Conservation (phyloP, 2,329 filamentous ascomycete genomes). For the Ophiostoma ips region DNA sequence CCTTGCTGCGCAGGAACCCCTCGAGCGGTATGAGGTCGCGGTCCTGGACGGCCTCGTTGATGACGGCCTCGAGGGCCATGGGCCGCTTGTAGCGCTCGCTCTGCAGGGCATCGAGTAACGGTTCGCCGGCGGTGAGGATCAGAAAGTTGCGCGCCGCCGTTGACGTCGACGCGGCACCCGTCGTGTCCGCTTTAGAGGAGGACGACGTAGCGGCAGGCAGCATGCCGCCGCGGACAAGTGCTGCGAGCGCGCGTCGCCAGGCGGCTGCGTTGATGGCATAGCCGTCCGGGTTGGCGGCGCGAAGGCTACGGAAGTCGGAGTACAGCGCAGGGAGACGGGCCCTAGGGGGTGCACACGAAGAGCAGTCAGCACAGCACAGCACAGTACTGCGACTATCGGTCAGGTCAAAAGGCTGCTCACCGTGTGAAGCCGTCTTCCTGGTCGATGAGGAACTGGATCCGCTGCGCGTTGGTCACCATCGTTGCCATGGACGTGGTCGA, state of each 20-base stretch:
- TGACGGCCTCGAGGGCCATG: slow-evolving; percentile 62
- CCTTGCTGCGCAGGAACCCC: slow-evolving; percentile 49
- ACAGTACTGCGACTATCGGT: not conserved
- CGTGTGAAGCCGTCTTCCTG: slow-evolving; percentile 13
- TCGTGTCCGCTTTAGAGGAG: slow-evolving; percentile 1
- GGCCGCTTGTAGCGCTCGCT: slow-evolving; percentile 69
- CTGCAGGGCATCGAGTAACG: slow-evolving; percentile 57
- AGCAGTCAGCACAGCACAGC: not conserved
- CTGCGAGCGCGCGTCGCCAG: slow-evolving; percentile 22
- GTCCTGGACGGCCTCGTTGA: slow-evolving; percentile 57
- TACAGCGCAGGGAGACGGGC: slow-evolving; percentile 17
- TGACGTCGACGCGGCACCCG: not conserved
- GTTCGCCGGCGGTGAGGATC: slow-evolving; percentile 41
- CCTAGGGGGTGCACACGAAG: too few species aligned
- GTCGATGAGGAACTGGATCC: slow-evolving; percentile 13
- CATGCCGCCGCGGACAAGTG: slow-evolving; percentile 20
- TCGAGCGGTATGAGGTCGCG: slow-evolving; percentile 56
- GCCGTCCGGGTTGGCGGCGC: slow-evolving; percentile 16
- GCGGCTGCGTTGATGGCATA: slow-evolving; percentile 22
- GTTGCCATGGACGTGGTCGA: not conserved
- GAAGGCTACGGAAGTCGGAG: slow-evolving; percentile 18
- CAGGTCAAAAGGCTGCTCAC: not conserved
- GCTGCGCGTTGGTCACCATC: slow-evolving; percentile 13
- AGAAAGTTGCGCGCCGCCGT: slow-evolving; percentile 31
- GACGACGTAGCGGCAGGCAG: slow-evolving; percentile 15